phyloP scores from a whole-genome alignment of 1,284 basidiomycete species.

The Grifola frondosa region DNA sequence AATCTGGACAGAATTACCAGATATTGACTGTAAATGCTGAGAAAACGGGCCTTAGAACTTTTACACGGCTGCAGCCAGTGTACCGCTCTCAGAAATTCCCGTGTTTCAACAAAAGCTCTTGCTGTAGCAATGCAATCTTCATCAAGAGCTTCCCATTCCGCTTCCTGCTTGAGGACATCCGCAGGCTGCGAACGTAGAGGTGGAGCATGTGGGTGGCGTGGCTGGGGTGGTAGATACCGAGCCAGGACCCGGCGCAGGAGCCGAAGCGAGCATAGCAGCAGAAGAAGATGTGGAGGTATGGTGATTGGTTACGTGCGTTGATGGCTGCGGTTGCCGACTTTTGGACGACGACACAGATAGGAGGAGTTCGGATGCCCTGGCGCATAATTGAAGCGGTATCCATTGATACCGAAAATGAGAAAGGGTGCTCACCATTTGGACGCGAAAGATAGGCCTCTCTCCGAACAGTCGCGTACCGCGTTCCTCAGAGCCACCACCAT shows the following conservation, averaged over 20 bases:
- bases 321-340: constrained; percentile 22
- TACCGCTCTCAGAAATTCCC: constrained; percentile 79
- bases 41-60: constrained; percentile 74
- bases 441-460: constrained; percentile 42
- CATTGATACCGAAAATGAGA: constrained; percentile 5
- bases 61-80: constrained; percentile 62
- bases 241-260: constrained; percentile 19
- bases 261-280: constrained; percentile 38
- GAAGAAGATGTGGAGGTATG: constrained; percentile 43
- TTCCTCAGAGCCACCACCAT: constrained; percentile 46
- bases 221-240: constrained; percentile 12
- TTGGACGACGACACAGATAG: constrained; percentile 56
- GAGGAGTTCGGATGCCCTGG: constrained; percentile 70
- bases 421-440: constrained; percentile 78
- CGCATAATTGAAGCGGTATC: constrained; percentile 8
- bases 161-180: constrained; percentile 35
- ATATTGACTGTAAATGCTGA: constrained; percentile 81
- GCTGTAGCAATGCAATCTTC: constrained; percentile 72
- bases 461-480: constrained; percentile 50
- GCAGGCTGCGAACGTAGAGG: constrained; percentile 18
- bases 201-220: constrained; percentile 28
- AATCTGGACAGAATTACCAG: constrained; percentile 57
- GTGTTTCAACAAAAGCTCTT: constrained; percentile 73
- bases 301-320: constrained; percentile 23
- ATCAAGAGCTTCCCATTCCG: constrained; percentile 58